Evolutionary conservation across 2,329 filamentous ascomycete genomes (phyloP).

Genomic region (Dactylellina drechsleri): DNA sequence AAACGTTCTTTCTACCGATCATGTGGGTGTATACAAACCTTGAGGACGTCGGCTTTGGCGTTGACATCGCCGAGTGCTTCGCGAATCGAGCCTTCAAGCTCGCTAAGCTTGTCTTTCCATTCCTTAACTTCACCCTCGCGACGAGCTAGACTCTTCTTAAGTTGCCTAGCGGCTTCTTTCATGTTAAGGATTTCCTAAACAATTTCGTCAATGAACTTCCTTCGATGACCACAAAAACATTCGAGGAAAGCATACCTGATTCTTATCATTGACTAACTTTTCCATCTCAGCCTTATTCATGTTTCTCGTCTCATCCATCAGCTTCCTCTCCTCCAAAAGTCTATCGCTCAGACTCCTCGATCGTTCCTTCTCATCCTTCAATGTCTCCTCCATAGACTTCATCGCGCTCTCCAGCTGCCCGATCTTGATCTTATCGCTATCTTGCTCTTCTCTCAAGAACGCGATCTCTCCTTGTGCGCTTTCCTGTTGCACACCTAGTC

Average conservation of each 20-base stretch:
- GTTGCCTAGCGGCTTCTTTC: conserved; percentile 83
- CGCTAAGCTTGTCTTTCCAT: conserved; percentile 89
- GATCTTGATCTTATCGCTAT: conserved; percentile 97
- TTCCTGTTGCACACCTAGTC: conserved; percentile 89
- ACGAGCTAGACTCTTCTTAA: conserved; percentile 83
- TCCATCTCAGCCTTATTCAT: conserved; percentile 81
- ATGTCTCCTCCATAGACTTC: conserved; percentile 77
- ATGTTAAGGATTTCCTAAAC: conserved; percentile 74
- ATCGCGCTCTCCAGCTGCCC: conserved; percentile 88
- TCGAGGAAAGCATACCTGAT: conserved; percentile 64
- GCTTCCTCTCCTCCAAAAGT: conserved; percentile 74
- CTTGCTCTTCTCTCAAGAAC: conserved; percentile 95
- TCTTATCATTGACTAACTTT: conserved; percentile 90
- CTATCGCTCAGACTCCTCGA: conserved; percentile 59
- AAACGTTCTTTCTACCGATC: conserved; percentile 19
- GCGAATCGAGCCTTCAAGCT: conserved; percentile 87
- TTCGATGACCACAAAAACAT: neutral
- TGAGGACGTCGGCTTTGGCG: conserved; percentile 83
- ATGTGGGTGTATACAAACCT: conserved; percentile 66
- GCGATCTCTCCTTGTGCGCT: conserved; percentile 91
- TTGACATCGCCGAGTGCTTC: conserved; percentile 88
- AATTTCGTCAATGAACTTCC: too few relatives aligned
- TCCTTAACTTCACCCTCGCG: conserved; percentile 88
- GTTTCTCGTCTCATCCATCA: conserved; percentile 83
- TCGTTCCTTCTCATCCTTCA: conserved; percentile 87